These are phyloP conservation scores for Moricandia moricandioides DNA, from an alignment of 345 rosid species.

Conservation along the genomic window DNA sequence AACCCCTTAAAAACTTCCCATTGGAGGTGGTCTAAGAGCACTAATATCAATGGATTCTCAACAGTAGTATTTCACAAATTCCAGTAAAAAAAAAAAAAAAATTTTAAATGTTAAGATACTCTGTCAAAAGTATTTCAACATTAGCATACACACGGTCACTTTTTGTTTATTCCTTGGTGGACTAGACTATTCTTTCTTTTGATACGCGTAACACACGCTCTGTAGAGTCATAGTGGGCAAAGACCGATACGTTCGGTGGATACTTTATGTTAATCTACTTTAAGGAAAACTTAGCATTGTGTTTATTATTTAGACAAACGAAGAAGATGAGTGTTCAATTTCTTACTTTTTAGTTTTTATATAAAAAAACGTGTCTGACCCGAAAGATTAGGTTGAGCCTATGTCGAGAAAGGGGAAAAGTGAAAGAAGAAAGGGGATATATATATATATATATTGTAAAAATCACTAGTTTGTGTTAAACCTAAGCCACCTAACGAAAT, in stretches of 20 bases:
- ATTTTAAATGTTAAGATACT: too few species aligned
- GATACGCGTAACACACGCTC: slow-evolving; percentile 6
- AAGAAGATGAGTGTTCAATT: background rate
- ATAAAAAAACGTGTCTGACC: slow-evolving; percentile 19
- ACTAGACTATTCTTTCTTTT: slow-evolving; percentile 12
- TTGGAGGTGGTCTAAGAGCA: too few species aligned
- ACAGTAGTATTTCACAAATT: too few species aligned
- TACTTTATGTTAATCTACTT: slow-evolving; percentile 1
- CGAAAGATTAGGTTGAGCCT: slow-evolving; percentile 16
- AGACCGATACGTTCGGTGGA: slow-evolving; percentile 18
- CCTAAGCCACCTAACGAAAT: background rate
- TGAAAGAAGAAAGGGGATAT: background rate
- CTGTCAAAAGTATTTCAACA: too few species aligned
- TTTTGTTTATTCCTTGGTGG: slow-evolving; percentile 22
- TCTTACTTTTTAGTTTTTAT: background rate
- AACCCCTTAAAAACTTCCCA: too few species aligned
- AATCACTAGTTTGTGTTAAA: background rate
- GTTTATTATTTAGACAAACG: slow-evolving; percentile 4
- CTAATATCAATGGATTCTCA: too few species aligned
- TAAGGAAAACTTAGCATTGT: background rate
- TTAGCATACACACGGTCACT: slow-evolving; percentile 21
- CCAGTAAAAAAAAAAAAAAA: too few species aligned
- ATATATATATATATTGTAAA: too few species aligned
- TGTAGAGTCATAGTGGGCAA: background rate
- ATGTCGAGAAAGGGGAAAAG: background rate